A percentile compares a stretch with the other conserved stretches of the same genome.
phyloP scores from a whole-genome alignment of 2,329 filamentous ascomycete genomes.

The Plenodomus lindquistii region DNA sequence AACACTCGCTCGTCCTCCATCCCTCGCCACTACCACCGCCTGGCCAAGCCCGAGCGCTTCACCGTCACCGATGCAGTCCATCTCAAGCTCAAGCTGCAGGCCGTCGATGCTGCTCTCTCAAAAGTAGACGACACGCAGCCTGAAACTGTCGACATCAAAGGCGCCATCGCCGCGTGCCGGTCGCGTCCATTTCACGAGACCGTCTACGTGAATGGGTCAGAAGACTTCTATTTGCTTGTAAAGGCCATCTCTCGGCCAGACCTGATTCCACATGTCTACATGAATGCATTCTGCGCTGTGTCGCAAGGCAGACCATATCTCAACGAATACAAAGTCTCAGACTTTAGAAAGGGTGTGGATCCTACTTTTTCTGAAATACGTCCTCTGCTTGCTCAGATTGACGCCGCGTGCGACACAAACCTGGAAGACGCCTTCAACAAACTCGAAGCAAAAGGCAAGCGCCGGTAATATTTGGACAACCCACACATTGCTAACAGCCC shows the following conservation, averaged over 20 bases:
- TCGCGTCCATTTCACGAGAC: slow-evolving; percentile 8
- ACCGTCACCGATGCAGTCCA: slow-evolving; percentile 22
- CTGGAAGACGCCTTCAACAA: slow-evolving; percentile 13
- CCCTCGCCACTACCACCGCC: slow-evolving; percentile 8
- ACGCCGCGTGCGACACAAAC: slow-evolving; percentile 20
- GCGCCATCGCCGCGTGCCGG: slow-evolving; percentile 5
- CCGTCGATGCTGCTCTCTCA: slow-evolving; percentile 17
- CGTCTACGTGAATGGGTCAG: slow-evolving; percentile 21
- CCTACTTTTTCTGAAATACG: slow-evolving; percentile 29
- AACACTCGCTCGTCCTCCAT: slow-evolving; percentile 2
- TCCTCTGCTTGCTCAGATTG: slow-evolving; percentile 17
- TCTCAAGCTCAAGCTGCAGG: slow-evolving; percentile 24
- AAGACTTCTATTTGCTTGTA: slow-evolving; percentile 22
- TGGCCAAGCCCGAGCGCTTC: slow-evolving; percentile 12
- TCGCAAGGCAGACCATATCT: slow-evolving; percentile 14
- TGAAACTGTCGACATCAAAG: slow-evolving; percentile 2
- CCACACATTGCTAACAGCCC: slow-evolving; percentile 2
- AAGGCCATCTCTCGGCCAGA: slow-evolving; percentile 18
- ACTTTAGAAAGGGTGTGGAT: slow-evolving; percentile 15
- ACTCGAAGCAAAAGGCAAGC: slow-evolving; percentile 20
- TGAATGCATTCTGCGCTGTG: slow-evolving; percentile 22
- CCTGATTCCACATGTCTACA: slow-evolving; percentile 21
- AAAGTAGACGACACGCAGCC: slow-evolving; percentile 3
- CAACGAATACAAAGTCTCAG: slow-evolving; percentile 15
- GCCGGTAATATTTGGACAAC: not conserved